phyloP scores from a whole-genome alignment of 2,329 filamentous ascomycete species.

The Corinectria fuckeliana region DNA sequence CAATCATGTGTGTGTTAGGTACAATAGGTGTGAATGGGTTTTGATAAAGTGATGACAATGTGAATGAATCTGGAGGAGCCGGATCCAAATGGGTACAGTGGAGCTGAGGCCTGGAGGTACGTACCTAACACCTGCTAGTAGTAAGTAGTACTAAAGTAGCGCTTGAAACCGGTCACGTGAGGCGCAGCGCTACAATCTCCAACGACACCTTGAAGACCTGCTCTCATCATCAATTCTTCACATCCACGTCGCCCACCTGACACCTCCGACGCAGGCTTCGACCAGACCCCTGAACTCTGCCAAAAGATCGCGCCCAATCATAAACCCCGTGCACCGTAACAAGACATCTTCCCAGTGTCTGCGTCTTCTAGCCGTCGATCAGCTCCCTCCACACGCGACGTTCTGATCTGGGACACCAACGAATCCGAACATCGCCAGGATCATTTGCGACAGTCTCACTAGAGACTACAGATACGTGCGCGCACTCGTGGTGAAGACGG shows the following conservation, averaged over 20 bases:
- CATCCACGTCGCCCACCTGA: background rate
- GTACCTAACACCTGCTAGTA: too few relatives aligned
- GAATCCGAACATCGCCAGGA: conserved; percentile 11
- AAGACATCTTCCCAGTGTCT: background rate
- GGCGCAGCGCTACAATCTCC: background rate
- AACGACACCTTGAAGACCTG: conserved; percentile 15
- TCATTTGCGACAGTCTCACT: conserved; percentile 12
- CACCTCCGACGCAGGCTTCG: conserved; percentile 3
- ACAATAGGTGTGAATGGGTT: background rate
- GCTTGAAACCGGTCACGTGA: conserved; percentile 21
- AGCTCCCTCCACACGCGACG: conserved; percentile 14
- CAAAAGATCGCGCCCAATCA: background rate
- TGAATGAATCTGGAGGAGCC: too few relatives aligned
- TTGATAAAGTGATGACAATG: background rate
- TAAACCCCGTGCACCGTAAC: conserved; percentile 1
- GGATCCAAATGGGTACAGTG: background rate
- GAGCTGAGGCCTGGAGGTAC: conserved; percentile 4
- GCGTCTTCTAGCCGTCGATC: conserved; percentile 4
- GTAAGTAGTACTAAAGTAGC: too few relatives aligned
- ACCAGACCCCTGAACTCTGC: background rate
- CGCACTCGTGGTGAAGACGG: conserved; percentile 22
- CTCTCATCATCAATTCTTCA: conserved; percentile 4
- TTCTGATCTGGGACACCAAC: background rate
- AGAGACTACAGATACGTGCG: conserved; percentile 18
- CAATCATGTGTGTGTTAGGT: background rate